Conservation (phyloP, 2,329 filamentous ascomycete genomes). For the Neonectria magnoliae region DNA sequence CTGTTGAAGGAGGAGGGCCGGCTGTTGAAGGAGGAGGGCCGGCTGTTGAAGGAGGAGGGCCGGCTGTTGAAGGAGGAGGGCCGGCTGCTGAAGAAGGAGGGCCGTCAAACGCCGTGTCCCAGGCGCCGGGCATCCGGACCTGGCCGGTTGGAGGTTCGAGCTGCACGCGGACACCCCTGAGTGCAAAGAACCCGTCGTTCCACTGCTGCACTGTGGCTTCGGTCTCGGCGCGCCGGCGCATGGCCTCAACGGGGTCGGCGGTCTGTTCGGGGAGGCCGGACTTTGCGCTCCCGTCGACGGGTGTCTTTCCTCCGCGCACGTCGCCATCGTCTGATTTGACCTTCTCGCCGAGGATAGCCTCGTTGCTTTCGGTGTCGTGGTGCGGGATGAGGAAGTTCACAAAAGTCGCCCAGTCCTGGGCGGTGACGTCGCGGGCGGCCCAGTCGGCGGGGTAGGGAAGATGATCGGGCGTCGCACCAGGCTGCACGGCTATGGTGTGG, state of each 20-base stretch:
- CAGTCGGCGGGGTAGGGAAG: conserved; percentile 55
- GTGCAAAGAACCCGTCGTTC: conserved; percentile 66
- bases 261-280: conserved; percentile 16
- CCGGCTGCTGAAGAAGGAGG: no score
- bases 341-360: conserved; percentile 61
- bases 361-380: conserved; percentile 56
- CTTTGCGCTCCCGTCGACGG: conserved; percentile 18
- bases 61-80: no score
- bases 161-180: conserved; percentile 57
- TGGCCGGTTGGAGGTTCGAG: conserved; percentile 38
- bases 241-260: conserved; percentile 34
- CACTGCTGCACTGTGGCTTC: conserved; percentile 61
- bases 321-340: conserved; percentile 48
- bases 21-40: conserved; percentile 18
- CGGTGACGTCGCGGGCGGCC: conserved; percentile 55
- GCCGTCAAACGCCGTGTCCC: conserved; percentile 37
- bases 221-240: conserved; percentile 43
- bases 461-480: conserved; percentile 52
- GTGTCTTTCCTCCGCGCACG: conserved; percentile 41
- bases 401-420: conserved; percentile 69
- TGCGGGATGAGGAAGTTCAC: conserved; percentile 65
- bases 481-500: conserved; percentile 49
- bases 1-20: conserved; percentile 11
- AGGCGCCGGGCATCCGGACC: conserved; percentile 40
- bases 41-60: no score